Conservation (phyloP, 108 stramenopile species). For the Cyclotella cryptica region DNA sequence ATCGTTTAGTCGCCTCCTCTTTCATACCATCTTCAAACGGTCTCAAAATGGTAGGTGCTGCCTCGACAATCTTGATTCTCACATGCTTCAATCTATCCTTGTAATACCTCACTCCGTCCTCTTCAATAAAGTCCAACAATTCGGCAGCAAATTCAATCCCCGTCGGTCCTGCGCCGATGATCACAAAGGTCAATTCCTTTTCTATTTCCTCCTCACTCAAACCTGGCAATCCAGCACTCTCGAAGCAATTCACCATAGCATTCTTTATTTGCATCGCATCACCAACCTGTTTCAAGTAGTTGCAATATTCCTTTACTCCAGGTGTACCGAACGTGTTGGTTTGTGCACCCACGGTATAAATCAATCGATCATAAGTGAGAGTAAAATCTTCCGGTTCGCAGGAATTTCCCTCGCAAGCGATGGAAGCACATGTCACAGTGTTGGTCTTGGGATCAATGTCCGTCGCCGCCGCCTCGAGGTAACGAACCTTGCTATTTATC, state of each 20-base stretch:
- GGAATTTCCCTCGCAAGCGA: constrained; percentile 91
- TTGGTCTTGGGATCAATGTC: constrained; percentile 71
- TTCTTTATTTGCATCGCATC: constrained; percentile 85
- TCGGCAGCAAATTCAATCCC: constrained; percentile 95
- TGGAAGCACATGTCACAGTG: constrained; percentile 82
- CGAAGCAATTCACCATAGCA: constrained; percentile 94
- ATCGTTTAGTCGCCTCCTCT: constrained; percentile 79
- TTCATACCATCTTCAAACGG: constrained; percentile 92
- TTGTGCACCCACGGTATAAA: constrained; percentile 92
- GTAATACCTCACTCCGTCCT: constrained; percentile 92
- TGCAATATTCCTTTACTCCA: constrained; percentile 93
- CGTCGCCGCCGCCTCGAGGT: constrained; percentile 90
- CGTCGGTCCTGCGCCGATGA: constrained; percentile 96
- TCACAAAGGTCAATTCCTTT: constrained; percentile 84
- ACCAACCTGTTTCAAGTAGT: constrained; percentile 91
- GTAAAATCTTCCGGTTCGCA: constrained; percentile 89
- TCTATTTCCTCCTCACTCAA: constrained; percentile 74
- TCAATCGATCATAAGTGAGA: constrained; percentile 84
- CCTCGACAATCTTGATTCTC: constrained; percentile 94
- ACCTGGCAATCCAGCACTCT: constrained; percentile 91
- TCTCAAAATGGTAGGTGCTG: constrained; percentile 81
- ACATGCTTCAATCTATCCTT: constrained; percentile 83
- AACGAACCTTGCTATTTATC: constrained; percentile 85
- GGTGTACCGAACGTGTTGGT: constrained; percentile 95
- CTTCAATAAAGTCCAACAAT: constrained; percentile 93